Evolutionary conservation across 257 asterid genomes (phyloP).

Genomic region (Scutellaria barbata): DNA sequence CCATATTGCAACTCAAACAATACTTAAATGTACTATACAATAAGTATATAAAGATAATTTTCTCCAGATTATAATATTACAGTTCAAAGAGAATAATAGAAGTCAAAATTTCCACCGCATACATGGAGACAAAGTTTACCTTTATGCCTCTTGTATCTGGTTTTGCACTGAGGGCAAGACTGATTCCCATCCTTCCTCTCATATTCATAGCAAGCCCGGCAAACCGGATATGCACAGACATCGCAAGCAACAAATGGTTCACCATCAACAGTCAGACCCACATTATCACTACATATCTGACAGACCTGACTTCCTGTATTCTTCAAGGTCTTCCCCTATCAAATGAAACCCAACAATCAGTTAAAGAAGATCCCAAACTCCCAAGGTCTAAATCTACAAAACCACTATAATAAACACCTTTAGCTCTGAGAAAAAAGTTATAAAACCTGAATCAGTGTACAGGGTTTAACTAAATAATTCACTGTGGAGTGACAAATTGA

Average conservation of each 20-base stretch:
- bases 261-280: slow-evolving; percentile 71
- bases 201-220: slow-evolving; percentile 89
- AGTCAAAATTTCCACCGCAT: not conserved
- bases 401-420: slow-evolving; percentile 1
- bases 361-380: slow-evolving; percentile 7
- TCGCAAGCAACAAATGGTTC: slow-evolving; percentile 85
- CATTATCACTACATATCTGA: slow-evolving; percentile 86
- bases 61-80: not conserved
- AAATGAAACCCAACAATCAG: slow-evolving; percentile 33
- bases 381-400: not conserved
- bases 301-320: slow-evolving; percentile 68
- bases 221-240: slow-evolving; percentile 86
- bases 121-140: slow-evolving; percentile 44
- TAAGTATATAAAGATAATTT: not conserved
- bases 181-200: slow-evolving; percentile 93
- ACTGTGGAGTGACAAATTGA: slow-evolving; percentile 3
- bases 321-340: slow-evolving; percentile 74
- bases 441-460: not conserved
- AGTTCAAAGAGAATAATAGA: not conserved
- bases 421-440: not conserved
- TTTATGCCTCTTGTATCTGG: slow-evolving; percentile 83
- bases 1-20: slow-evolving; percentile 4
- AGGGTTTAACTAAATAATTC: not conserved
- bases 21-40: not conserved
- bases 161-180: slow-evolving; percentile 94